Evolutionary conservation across 2,329 filamentous ascomycete species (phyloP), one percentile per base, ranked within the genome.

Genomic region (Aspergillus melleus): DNA sequence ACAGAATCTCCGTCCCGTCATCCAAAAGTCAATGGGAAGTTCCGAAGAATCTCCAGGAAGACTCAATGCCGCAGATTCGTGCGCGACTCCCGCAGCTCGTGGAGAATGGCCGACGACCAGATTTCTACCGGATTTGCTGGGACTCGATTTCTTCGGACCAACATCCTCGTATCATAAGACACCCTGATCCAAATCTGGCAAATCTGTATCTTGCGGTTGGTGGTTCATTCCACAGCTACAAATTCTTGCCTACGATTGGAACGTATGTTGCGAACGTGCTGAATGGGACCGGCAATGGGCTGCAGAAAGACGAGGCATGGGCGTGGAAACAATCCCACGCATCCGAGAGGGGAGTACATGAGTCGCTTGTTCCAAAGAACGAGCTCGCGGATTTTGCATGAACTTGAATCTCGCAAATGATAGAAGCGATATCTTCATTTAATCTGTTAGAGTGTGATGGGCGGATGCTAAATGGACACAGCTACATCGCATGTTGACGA

Each of bases 201-300:
- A 84, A 84, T 60, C 72, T 89, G 14, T 88, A 83, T 70, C 70
- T 90, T 24, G 86, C 86, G 0, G 84, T 83, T 0, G 86, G 84
- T 12, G 86, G 87, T 1, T 88, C 85, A 12, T 87, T 88, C 63
- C 86, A 89, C 68, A 82, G 83, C 30, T 88, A 83, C 81, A 88
- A 89, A 70, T 88, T 90, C 67, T 75, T 89, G 26, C 86, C 86
- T 0, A 83, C 83, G 24, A 83, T 87, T 63, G 86, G 86, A 3
- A 81, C 83, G 59, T 88, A 88, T 49, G 72, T 77, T n/a, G 68
- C 61, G 16, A 75, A 69, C 49, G 60, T 68, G n/a, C 47, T 70
- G 53, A 60, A 61, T 56, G 81, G 80, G 71, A 80, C 70, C 74
- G 75, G 69, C 71, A 78, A 66, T 71, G 77, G 71, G 68, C 68